Base-by-base conservation (phyloP, 1,284 basidiomycete genomes). In the Mycena sp. region DNA sequence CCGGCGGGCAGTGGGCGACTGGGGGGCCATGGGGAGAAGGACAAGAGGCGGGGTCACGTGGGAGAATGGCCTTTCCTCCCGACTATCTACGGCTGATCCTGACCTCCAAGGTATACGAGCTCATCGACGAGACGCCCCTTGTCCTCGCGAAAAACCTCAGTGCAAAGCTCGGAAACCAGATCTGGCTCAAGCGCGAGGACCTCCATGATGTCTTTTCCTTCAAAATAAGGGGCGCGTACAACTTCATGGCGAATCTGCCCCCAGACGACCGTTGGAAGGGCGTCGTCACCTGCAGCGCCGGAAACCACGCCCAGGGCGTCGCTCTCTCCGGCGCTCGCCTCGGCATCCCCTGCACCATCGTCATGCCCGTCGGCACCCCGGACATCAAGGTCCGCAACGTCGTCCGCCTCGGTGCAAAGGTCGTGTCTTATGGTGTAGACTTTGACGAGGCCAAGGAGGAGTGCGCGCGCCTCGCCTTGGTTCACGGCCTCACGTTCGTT, bases 261-360 rank as follows among this genome's bases (percentile, higher is more conserved):
- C 89, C 92, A 25, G 94, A 96, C 63, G 96, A 99, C 71, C 87
- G 96, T 68, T 95, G 94, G 93, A 97, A 96, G 78, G 98, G 98
- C 63, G 98, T 99, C 69, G 86, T 99, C 61, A 99, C 98, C 41
- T 99, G 97, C 76, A 97, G 94, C 73, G 98, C 96, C 63, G 96
- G 98, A 21, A 99, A 99, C 74, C 98, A 99, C 77, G 98, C 98
- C 0, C 98, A 99, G 78, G 98, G 98, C 28, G 98, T 99, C 40
- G 98, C 98, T 2, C 85, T 99, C 57, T 96, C 97, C 10, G 96
- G 96, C 12, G 81, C 89, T 38, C 88, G 90, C 57, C 87, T 99
- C 32, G 87, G 86, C 46, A 93, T 99, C 65, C 95, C 96, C 4
- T 98, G 96, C 70, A 98, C 96, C 14, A 99, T 99, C 69, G 95